Evolutionary conservation across 2,329 filamentous ascomycete genomes (phyloP).

Genomic region (Botrytis sinoallii): DNA sequence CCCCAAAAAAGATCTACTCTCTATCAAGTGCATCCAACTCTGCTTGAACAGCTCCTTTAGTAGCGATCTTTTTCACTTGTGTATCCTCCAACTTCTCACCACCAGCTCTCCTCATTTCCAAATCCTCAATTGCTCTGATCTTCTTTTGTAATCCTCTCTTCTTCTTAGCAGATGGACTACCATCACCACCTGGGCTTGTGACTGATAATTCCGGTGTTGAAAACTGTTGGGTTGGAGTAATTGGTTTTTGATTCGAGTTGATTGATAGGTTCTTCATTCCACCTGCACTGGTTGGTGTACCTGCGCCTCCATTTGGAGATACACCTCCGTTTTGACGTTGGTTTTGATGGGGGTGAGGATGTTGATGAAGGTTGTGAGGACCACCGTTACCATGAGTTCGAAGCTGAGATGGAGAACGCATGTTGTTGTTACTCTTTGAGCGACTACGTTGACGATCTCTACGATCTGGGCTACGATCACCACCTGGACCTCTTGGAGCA

Average conservation of each 20-base stretch:
- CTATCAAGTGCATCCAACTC: conserved; percentile 61
- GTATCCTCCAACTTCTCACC: conserved; percentile 98
- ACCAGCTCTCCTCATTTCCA: conserved; percentile 92
- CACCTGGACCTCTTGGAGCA: conserved; percentile 30
- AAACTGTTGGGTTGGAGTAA: conserved; percentile 29
- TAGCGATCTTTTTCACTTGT: conserved; percentile 96
- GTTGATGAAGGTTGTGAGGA: conserved; percentile 37
- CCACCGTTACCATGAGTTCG: conserved; percentile 48
- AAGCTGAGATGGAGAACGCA: conserved; percentile 45
- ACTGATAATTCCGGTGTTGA: conserved; percentile 49
- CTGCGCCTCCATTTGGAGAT: conserved; percentile 10
- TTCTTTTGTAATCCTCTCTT: conserved; percentile 92
- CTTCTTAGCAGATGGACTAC: conserved; percentile 86
- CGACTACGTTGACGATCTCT: conserved; percentile 55
- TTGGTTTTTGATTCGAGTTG: conserved; percentile 23
- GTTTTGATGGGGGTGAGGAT: conserved; percentile 21
- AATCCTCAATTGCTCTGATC: conserved; percentile 92
- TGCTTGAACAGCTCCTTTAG: conserved; percentile 77
- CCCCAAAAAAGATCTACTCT: conserved; percentile 19
- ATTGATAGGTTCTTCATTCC: conserved; percentile 38
- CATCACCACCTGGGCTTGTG: conserved; percentile 49
- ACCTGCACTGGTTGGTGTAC: conserved; percentile 10
- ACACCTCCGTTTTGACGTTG: conserved; percentile 10
- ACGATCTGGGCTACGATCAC: conserved; percentile 41
- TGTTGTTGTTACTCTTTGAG: conserved; percentile 44